Conservation (phyloP, 768 basidiomycete genomes). For the Naganishia friedmannii region DNA sequence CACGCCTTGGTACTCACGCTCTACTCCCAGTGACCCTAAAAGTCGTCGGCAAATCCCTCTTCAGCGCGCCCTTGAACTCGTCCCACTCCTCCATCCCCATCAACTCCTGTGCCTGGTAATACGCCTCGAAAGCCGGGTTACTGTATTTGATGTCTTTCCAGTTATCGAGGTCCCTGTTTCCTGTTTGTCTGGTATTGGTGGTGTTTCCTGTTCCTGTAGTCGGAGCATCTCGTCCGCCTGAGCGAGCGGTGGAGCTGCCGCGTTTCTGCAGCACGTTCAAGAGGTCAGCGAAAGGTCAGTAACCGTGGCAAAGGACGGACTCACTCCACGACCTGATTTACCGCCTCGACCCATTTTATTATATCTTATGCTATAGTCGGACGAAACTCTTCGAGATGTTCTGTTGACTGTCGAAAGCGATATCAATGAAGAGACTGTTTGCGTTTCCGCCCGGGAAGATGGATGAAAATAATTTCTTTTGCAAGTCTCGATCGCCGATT, state of each 20-base stretch:
- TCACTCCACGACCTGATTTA: conserved; percentile 11
- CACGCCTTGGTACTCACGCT: conserved; percentile 58
- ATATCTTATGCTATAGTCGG: too few species aligned
- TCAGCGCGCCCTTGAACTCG: conserved; percentile 63
- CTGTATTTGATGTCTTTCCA: conserved; percentile 21
- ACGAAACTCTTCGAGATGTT: too few species aligned
- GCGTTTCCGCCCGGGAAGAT: too few species aligned
- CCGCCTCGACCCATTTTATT: conserved; percentile 4
- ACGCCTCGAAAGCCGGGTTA: conserved; percentile 22
- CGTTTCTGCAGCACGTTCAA: neutral
- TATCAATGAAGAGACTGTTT: too few species aligned
- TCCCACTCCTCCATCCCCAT: conserved; percentile 75
- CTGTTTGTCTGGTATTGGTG: conserved; percentile 6
- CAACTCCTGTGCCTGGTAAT: conserved; percentile 62
- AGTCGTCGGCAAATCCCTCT: conserved; percentile 79
- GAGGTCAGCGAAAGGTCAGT: neutral
- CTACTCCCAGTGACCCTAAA: conserved; percentile 88
- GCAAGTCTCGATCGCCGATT: too few species aligned
- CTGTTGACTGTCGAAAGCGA: too few species aligned
- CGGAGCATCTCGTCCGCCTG: neutral
- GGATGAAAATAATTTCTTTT: too few species aligned
- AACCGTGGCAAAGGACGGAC: neutral
- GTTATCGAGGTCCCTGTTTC: conserved; percentile 21
- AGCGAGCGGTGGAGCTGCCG: conserved; percentile 1
- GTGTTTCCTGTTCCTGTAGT: too few species aligned